A percentile compares a stretch with the other conserved stretches of the same genome.
These are phyloP conservation scores for Eimeria mitis DNA, from an alignment of 169 alveolate genomes.

Conservation along the genomic window DNA sequence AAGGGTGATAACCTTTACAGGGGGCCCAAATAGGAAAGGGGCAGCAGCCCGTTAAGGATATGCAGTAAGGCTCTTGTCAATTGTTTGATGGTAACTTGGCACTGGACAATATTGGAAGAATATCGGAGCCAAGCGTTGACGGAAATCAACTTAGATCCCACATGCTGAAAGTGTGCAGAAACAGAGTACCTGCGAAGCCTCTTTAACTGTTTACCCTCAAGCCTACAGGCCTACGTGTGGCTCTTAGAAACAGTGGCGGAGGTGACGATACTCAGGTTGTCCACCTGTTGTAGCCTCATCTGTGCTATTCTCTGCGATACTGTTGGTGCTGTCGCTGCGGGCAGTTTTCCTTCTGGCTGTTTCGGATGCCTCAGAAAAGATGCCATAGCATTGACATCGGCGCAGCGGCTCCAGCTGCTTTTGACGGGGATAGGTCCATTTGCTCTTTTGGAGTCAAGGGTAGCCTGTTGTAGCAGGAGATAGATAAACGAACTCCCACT, in stretches of 20 bases:
- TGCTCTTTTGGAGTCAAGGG: slow-evolving; percentile 19
- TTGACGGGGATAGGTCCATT: slow-evolving; percentile 34
- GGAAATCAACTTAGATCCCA: neutral
- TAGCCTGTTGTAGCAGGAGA: slow-evolving; percentile 3
- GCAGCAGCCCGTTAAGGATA: neutral
- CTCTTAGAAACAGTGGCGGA: slow-evolving; percentile 4
- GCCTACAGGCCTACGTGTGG: neutral
- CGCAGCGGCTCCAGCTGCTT: slow-evolving; percentile 41
- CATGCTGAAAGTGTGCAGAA: neutral
- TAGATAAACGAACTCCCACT: neutral
- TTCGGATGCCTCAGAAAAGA: slow-evolving; percentile 22
- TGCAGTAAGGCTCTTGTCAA: neutral
- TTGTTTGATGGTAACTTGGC: neutral
- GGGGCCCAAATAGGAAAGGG: neutral
- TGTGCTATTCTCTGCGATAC: neutral
- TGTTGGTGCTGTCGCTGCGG: neutral
- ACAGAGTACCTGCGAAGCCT: neutral
- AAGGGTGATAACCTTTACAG: neutral
- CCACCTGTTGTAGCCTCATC: slow-evolving; percentile 39
- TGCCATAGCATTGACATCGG: slow-evolving; percentile 19
- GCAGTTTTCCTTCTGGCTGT: neutral
- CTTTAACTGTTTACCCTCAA: neutral
- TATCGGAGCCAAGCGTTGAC: neutral
- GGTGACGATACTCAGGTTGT: slow-evolving; percentile 22
- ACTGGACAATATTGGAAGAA: neutral